Percentiles rank a stretch among this genome's conserved stretches.
These are phyloP conservation scores for Arxiozyma heterogenica DNA, from an alignment of 1,139 yeast species.

Conservation along the genomic window DNA sequence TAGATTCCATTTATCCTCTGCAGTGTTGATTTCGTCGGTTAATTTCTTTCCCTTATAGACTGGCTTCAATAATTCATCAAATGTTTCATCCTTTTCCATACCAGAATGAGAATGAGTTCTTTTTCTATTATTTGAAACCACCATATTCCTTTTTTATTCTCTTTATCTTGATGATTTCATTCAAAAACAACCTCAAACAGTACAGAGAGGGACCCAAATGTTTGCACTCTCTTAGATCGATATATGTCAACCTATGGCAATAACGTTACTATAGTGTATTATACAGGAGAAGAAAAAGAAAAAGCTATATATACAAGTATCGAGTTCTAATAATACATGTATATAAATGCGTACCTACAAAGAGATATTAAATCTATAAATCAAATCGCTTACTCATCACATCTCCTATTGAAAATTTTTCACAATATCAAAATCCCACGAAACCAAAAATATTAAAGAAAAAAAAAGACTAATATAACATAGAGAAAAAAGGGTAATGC, in stretches of 20 bases:
- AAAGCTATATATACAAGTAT: too few species aligned
- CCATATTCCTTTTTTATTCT: neutral
- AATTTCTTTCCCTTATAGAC: constrained; percentile 76
- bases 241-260: too few species aligned
- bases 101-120: constrained; percentile 5
- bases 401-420: too few species aligned
- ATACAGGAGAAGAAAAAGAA: too few species aligned
- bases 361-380: too few species aligned
- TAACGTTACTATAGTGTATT: too few species aligned
- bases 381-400: neutral
- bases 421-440: neutral
- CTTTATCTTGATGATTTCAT: neutral
- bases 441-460: too few species aligned
- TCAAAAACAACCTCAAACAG: neutral
- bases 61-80: constrained; percentile 70
- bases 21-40: constrained; percentile 82
- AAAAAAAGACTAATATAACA: neutral
- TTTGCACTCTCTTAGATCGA: neutral
- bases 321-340: too few species aligned
- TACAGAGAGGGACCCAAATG: neutral
- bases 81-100: constrained; percentile 40
- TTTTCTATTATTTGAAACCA: constrained; percentile 6
- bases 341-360: too few species aligned
- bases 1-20: constrained; percentile 91
- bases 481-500: neutral